phyloP scores from a whole-genome alignment of 768 basidiomycete genomes.

The Butyriboletus loyo region DNA sequence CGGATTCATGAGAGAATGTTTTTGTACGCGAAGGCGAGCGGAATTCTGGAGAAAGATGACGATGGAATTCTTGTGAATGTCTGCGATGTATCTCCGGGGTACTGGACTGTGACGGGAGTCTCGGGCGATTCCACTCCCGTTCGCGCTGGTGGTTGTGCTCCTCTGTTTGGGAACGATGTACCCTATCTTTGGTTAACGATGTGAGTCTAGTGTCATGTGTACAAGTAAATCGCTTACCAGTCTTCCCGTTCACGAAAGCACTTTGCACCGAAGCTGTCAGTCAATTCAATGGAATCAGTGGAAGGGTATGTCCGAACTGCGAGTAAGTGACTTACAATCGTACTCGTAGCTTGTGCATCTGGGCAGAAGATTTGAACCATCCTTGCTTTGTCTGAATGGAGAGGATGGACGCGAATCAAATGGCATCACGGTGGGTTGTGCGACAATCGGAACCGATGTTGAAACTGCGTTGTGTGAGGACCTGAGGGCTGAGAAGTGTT shows the following conservation, averaged over 20 bases:
- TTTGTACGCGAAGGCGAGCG: slow-evolving; percentile 24
- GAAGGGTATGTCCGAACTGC: not conserved
- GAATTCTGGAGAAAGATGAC: slow-evolving; percentile 28
- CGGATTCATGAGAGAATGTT: slow-evolving; percentile 17
- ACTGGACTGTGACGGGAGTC: slow-evolving; percentile 21
- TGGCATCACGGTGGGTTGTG: slow-evolving; percentile 3
- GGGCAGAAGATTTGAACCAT: slow-evolving; percentile 1
- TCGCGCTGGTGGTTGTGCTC: slow-evolving; percentile 42
- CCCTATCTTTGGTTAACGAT: slow-evolving; percentile 21
- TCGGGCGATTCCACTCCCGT: slow-evolving; percentile 46
- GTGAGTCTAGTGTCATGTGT: not conserved
- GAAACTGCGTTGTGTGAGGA: slow-evolving; percentile 11
- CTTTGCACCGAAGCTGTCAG: slow-evolving; percentile 28
- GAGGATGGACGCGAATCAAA: slow-evolving; percentile 11
- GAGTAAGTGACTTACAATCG: slow-evolving; percentile 13
- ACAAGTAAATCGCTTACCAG: slow-evolving; percentile 23
- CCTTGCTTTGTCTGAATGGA: slow-evolving; percentile 8
- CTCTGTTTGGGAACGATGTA: slow-evolving; percentile 29
- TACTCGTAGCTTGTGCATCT: slow-evolving; percentile 13
- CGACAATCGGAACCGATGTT: slow-evolving; percentile 3
- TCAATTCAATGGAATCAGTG: slow-evolving; percentile 1
- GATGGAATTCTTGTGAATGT: slow-evolving; percentile 26
- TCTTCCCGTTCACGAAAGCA: slow-evolving; percentile 17
- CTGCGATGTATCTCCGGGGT: slow-evolving; percentile 26
- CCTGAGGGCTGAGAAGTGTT: not conserved